phyloP scores from a whole-genome alignment of 768 basidiomycete species.

The Mycena metata region DNA sequence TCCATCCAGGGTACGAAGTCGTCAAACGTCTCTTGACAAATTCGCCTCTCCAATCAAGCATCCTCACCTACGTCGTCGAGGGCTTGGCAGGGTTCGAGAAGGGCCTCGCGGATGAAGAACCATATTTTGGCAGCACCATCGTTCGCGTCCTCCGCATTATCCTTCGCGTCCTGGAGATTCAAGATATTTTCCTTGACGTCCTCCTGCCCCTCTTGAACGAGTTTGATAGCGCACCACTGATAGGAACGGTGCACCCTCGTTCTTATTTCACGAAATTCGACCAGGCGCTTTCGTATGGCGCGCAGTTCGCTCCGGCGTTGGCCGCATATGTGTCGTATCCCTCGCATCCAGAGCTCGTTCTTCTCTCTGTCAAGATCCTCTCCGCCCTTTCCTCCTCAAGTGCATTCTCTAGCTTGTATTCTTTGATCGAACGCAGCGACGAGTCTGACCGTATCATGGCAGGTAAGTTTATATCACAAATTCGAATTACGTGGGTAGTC shows the following conservation, averaged over 20 bases:
- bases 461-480: conserved; percentile 9
- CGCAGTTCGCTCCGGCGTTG: conserved; percentile 83
- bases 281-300: conserved; percentile 77
- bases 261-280: conserved; percentile 83
- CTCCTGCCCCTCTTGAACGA: conserved; percentile 84
- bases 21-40: conserved; percentile 83
- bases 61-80: conserved; percentile 86
- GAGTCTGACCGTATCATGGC: conserved; percentile 89
- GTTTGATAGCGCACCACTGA: conserved; percentile 65
- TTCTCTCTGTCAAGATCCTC: conserved; percentile 86
- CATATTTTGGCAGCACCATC: conserved; percentile 81
- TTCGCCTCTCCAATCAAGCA: conserved; percentile 76
- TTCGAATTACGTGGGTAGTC: neutral
- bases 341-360: conserved; percentile 77
- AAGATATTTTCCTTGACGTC: conserved; percentile 91
- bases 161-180: conserved; percentile 84
- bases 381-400: conserved; percentile 74
- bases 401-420: conserved; percentile 79
- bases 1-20: conserved; percentile 91
- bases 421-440: conserved; percentile 82
- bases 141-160: conserved; percentile 86
- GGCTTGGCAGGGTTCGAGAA: conserved; percentile 84
- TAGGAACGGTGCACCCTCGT: conserved; percentile 70
- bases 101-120: conserved; percentile 75
- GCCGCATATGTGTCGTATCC: conserved; percentile 84